Conservation (phyloP, 2,329 filamentous ascomycete species). For the Colletotrichum chlorophyti region DNA sequence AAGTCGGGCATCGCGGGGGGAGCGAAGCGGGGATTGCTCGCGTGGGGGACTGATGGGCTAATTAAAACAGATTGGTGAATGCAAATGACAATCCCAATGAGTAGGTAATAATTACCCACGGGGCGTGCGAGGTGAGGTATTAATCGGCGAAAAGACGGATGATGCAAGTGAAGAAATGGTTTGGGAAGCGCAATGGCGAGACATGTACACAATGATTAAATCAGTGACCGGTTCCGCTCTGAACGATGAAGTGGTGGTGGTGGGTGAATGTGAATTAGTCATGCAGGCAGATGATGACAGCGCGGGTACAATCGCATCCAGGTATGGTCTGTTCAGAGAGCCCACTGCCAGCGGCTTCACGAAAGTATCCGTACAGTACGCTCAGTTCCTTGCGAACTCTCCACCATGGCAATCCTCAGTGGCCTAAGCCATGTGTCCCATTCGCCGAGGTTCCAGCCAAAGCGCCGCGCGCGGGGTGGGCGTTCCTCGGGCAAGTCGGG, state of each 20-base stretch:
- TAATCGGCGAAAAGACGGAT: neutral
- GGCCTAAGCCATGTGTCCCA: too few relatives aligned
- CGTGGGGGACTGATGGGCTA: neutral
- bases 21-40: neutral
- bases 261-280: slow-evolving; percentile 21
- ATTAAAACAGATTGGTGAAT: neutral
- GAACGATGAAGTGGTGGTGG: slow-evolving; percentile 13
- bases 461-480: slow-evolving; percentile 13
- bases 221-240: slow-evolving; percentile 23
- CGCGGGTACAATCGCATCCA: slow-evolving; percentile 1
- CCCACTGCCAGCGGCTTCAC: neutral
- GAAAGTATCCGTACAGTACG: too few relatives aligned
- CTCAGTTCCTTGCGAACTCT: too few relatives aligned
- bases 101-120: neutral
- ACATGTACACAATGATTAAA: slow-evolving; percentile 11
- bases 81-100: neutral
- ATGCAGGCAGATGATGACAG: slow-evolving; percentile 18
- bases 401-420: too few relatives aligned
- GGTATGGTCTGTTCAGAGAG: neutral
- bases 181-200: neutral
- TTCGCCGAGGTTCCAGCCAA: slow-evolving; percentile 27
- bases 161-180: neutral
- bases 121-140: too few relatives aligned
- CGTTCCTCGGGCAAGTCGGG: neutral
- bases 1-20: slow-evolving; percentile 30